These are phyloP conservation scores for Hypoxylon sp. DNA, from an alignment of 2,329 filamentous ascomycete species.

Conservation along the genomic window DNA sequence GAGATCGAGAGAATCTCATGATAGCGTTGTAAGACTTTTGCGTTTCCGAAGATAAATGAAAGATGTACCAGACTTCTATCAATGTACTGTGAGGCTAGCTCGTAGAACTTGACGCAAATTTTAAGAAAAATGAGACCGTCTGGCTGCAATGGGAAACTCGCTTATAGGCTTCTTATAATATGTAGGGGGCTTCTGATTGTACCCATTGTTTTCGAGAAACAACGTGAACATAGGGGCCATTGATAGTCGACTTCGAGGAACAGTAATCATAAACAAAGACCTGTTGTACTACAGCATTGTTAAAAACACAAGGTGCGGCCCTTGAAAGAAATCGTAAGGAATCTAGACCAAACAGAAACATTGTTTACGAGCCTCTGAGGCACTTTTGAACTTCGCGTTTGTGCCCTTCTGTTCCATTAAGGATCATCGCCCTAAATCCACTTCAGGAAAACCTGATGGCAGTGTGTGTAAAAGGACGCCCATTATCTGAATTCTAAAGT, in stretches of 20 bases:
- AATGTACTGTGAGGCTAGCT: slow-evolving; percentile 26
- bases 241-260: neutral
- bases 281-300: neutral
- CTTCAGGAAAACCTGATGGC: no score
- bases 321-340: neutral
- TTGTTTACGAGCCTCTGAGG: neutral
- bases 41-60: slow-evolving; percentile 2
- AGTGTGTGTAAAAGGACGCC: no score
- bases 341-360: neutral
- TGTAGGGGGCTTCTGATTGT: neutral
- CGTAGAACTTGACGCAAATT: slow-evolving; percentile 8
- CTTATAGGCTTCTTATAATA: neutral
- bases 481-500: no score
- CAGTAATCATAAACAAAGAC: slow-evolving; percentile 4
- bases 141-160: neutral
- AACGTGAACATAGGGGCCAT: neutral
- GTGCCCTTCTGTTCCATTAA: no score
- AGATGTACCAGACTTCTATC: slow-evolving; percentile 27
- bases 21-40: slow-evolving; percentile 38
- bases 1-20: slow-evolving; percentile 57
- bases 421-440: no score
- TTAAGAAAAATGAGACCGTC: neutral
- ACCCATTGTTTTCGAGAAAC: slow-evolving; percentile 18
- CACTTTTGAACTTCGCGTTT: no score
- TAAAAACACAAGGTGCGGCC: neutral